Evolutionary conservation across 257 asterid genomes (phyloP).

Genomic region (Echium plantagineum): DNA sequence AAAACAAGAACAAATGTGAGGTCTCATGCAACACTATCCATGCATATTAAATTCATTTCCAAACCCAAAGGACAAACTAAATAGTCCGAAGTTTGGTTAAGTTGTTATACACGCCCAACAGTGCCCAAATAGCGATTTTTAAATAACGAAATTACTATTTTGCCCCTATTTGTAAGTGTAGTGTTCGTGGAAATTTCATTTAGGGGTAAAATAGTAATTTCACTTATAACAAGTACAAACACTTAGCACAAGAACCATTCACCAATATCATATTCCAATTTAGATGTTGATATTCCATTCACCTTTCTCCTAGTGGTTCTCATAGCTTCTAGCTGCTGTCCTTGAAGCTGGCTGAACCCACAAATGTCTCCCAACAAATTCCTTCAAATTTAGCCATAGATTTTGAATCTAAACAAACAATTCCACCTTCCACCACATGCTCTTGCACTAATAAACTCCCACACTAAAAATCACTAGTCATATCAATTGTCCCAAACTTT

Average conservation of each 20-base stretch:
- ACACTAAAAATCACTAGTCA: neutral
- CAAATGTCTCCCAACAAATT: neutral
- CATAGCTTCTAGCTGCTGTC: neutral
- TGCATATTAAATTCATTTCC: too few species aligned
- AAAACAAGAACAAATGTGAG: too few species aligned
- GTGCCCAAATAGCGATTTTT: too few species aligned
- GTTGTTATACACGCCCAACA: too few species aligned
- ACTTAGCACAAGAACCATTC: neutral
- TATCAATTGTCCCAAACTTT: neutral
- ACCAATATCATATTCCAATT: neutral
- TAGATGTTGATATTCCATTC: neutral
- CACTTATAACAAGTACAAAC: too few species aligned
- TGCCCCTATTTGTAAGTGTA: too few species aligned
- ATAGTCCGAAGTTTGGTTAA: neutral
- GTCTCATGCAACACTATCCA: too few species aligned
- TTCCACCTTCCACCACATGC: neutral
- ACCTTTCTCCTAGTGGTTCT: neutral
- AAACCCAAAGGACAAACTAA: too few species aligned
- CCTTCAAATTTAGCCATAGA: neutral
- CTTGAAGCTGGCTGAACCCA: constrained; percentile 1
- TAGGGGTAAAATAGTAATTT: too few species aligned
- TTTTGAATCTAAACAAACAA: neutral
- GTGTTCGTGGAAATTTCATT: too few species aligned
- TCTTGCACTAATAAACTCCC: neutral
- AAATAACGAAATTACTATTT: too few species aligned